Evolutionary conservation across 805 yeast genomes (phyloP), one percentile per base, ranked within the genome.

Genomic region (Candida easanensis): DNA sequence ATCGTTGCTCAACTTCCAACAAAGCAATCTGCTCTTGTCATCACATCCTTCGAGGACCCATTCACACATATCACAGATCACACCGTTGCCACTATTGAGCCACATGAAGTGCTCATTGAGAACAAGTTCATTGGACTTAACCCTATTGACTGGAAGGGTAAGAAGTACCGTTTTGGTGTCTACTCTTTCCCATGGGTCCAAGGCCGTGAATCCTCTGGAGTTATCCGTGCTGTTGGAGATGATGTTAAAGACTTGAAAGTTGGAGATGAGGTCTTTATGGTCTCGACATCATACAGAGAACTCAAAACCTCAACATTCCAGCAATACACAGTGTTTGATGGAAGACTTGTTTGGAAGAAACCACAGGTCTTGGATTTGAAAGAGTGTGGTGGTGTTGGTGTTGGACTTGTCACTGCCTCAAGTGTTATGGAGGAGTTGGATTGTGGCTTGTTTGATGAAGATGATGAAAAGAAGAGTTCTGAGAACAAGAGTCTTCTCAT

Each of bases 141-240:
- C 48, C 78, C 75, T 9, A 63, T 73, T 25, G 78, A 73, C 50
- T 73, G 78, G 78, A 73, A 73, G 51, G 70, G 73, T 7, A 68
- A 69, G 39, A 69, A 67, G 42, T 73, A 66, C 48, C 60, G 62
- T 33, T 73, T 73, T 56, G 76, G 74, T 18, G 64, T 73, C 8
- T 68, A 72, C 48, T 64, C 70, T 13, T 71, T 72, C 44, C 78
- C 78, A 9, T 73, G 78, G 77, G 60, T 73, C 37, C 73, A 71
- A 52, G 78, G 78, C 14, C 57, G 78, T 28, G 78, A 73, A 50
- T 61, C 70, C 35, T 63, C 72, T 19, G 78, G 78, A 1, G 42
- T 60, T 7, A 64, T 73, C 3, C 64, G 62, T 7, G 57, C 63
- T 27, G 41, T 53, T 7, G 75, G 76, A 3, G 22, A 45, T 3